These are phyloP conservation scores for Picochlorum sp. DNA, from an alignment of 139 green algal species.

Conservation along the genomic window DNA sequence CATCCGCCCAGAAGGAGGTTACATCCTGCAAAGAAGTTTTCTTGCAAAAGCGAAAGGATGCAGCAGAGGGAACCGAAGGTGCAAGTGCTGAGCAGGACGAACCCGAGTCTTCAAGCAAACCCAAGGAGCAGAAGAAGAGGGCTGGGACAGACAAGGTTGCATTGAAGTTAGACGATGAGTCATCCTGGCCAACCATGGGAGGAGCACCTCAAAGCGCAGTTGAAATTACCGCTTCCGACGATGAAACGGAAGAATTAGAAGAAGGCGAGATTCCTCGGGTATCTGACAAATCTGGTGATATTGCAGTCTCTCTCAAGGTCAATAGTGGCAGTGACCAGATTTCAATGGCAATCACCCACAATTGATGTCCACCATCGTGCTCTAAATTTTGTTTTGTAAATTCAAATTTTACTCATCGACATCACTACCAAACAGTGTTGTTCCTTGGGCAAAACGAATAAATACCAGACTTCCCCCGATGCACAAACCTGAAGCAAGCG, in stretches of 20 bases:
- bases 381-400: not conserved
- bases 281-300: not conserved
- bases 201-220: not conserved
- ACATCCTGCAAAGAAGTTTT: constrained; percentile 16
- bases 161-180: constrained; percentile 19
- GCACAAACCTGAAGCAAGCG: constrained; percentile 38
- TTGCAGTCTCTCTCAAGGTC: not conserved
- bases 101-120: not conserved
- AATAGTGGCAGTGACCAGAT: not conserved
- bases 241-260: not conserved
- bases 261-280: not conserved
- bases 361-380: not conserved
- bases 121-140: not conserved
- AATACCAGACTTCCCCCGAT: constrained; percentile 63
- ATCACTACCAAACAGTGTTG: constrained; percentile 39
- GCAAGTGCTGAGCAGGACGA: not conserved
- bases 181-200: constrained; percentile 24
- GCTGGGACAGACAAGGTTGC: not conserved
- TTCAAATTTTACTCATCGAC: not conserved
- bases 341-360: not conserved
- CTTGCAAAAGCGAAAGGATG: constrained; percentile 5
- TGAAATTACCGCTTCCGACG: not conserved
- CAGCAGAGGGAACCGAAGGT: not conserved
- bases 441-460: constrained; percentile 51
- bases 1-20: constrained; percentile 3